phyloP scores from a whole-genome alignment of 176 grass and related monocot species.

The Tuctoria greenei region DNA sequence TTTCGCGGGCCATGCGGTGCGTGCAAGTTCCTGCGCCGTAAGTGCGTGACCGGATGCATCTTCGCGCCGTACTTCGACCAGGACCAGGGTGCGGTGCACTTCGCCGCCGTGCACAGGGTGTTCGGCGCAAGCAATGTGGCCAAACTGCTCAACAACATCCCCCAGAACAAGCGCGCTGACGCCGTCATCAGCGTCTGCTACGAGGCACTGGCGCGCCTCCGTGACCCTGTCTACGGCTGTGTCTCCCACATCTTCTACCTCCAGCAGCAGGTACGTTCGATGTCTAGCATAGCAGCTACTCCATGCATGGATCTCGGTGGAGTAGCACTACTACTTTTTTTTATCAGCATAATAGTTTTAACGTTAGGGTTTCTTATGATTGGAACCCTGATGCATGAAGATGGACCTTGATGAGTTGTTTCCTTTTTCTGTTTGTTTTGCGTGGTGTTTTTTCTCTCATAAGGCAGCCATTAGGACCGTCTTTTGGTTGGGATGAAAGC shows the following conservation, averaged over 20 bases:
- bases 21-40: conserved; percentile 98
- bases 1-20: conserved; percentile 73
- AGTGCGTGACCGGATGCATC: conserved; percentile 83
- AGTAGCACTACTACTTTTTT: too few species aligned
- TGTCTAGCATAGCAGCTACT: conserved; percentile 43
- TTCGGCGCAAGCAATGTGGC: conserved; percentile 97
- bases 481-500: neutral
- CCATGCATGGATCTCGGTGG: neutral
- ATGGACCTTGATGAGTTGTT: too few species aligned
- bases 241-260: too few species aligned
- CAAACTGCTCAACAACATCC: conserved; percentile 89
- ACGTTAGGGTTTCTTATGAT: too few species aligned
- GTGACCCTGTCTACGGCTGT: conserved; percentile 94
- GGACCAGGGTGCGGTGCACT: conserved; percentile 92
- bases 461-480: neutral
- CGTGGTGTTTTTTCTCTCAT: too few species aligned
- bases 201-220: conserved; percentile 83
- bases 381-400: too few species aligned
- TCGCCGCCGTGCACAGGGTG: conserved; percentile 97
- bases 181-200: conserved; percentile 93
- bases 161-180: conserved; percentile 76
- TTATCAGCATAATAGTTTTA: too few species aligned
- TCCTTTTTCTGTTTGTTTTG: too few species aligned
- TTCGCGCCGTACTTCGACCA: conserved; percentile 96
- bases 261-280: conserved; percentile 70